Conservation (phyloP, 73 alveolate genomes). For the Paramecium pentaurelia region DNA sequence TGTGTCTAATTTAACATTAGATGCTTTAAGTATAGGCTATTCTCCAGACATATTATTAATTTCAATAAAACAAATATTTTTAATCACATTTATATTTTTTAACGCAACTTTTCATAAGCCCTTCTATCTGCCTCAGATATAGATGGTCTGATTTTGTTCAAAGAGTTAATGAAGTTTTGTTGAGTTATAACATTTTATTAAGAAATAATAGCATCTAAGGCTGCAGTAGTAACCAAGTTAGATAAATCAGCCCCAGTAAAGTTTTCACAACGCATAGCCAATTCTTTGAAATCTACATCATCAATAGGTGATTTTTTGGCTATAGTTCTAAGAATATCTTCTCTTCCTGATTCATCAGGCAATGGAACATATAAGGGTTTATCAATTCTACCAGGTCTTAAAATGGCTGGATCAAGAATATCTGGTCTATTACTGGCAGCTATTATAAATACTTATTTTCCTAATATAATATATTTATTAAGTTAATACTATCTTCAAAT, state of each 20-base stretch:
- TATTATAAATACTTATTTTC: constrained; percentile 92
- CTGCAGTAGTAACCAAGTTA: constrained; percentile 95
- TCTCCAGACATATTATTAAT: constrained; percentile 4
- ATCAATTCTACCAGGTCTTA: constrained; percentile 98
- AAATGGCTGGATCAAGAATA: constrained; percentile 99
- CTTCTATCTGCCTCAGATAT: constrained; percentile 80
- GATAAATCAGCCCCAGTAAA: constrained; percentile 99
- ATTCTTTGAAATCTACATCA: constrained; percentile 71
- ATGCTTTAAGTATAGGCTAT: neutral
- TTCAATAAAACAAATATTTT: neutral
- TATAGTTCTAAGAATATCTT: constrained; percentile 87
- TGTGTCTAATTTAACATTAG: constrained; percentile 23
- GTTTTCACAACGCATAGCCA: constrained; percentile 91
- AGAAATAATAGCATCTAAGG: constrained; percentile 83
- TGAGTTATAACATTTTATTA: constrained; percentile 62
- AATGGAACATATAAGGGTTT: constrained; percentile 92
- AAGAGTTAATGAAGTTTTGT: constrained; percentile 84
- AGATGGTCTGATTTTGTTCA: constrained; percentile 88
- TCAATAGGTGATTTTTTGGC: constrained; percentile 79
- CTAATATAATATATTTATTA: neutral
- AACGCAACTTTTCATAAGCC: constrained; percentile 74
- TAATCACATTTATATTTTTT: constrained; percentile 68
- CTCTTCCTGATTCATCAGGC: constrained; percentile 95
- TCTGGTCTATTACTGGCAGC: constrained; percentile 99
- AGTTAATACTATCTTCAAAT: constrained; percentile 79